Percentiles rank a stretch among this genome's conserved stretches.
These are phyloP conservation scores for Silene noctiflora DNA, from an alignment of 179 eudicot genomes.

Conservation along the genomic window DNA sequence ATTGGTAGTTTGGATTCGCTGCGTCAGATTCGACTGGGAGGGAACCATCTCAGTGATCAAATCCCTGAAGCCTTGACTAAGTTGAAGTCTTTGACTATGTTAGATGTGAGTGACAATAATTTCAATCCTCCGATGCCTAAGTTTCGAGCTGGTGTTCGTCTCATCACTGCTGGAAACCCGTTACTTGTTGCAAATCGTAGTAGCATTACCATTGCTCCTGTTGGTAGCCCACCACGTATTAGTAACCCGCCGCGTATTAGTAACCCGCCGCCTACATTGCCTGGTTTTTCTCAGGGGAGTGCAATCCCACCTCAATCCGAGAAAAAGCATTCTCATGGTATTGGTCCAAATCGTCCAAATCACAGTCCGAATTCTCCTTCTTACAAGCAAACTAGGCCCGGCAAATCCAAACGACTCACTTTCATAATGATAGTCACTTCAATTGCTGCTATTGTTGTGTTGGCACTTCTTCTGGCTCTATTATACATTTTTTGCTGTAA, in stretches of 20 bases:
- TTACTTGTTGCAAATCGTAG: slow-evolving; percentile 25
- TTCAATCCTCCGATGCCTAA: slow-evolving; percentile 56
- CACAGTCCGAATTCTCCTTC: slow-evolving; percentile 17
- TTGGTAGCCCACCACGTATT: slow-evolving; percentile 24
- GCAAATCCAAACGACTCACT: slow-evolving; percentile 22
- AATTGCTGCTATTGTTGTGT: slow-evolving; percentile 20
- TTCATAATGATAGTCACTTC: slow-evolving; percentile 21
- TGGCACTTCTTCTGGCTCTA: slow-evolving; percentile 27
- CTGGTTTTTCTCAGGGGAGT: slow-evolving; percentile 19
- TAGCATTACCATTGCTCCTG: slow-evolving; percentile 27
- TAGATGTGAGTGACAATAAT: slow-evolving; percentile 50
- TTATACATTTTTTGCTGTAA: slow-evolving; percentile 26
- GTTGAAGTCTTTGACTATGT: slow-evolving; percentile 47
- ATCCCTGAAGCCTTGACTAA: slow-evolving; percentile 42
- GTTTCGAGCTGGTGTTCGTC: slow-evolving; percentile 37
- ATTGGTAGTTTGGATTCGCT: slow-evolving; percentile 38
- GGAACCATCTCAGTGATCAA: slow-evolving; percentile 41
- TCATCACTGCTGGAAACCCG: slow-evolving; percentile 47
- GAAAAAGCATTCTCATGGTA: slow-evolving; percentile 8
- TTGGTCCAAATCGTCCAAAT: slow-evolving; percentile 15
- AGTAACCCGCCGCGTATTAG: slow-evolving; percentile 17
- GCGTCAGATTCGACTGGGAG: slow-evolving; percentile 40
- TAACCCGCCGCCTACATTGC: slow-evolving; percentile 22
- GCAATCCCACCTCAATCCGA: slow-evolving; percentile 24
- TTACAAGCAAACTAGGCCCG: not conserved